phyloP scores from a whole-genome alignment of 2,329 filamentous ascomycete genomes.

The Xylariaceae sp. region DNA sequence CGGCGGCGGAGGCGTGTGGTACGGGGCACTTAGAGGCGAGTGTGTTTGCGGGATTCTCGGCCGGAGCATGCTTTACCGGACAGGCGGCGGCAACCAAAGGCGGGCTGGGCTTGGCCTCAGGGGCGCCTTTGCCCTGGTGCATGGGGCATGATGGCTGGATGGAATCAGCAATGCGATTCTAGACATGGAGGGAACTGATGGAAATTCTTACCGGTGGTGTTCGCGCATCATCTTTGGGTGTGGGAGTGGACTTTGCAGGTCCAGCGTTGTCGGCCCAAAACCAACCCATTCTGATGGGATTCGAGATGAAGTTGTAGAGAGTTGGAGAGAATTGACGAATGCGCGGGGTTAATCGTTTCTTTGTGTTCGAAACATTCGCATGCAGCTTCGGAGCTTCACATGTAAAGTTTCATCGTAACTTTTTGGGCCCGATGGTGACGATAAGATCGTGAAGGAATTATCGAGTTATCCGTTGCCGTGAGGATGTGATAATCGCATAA shows the following conservation, averaged over 20 bases:
- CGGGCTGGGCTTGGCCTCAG: conserved; percentile 40
- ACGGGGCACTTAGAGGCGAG: conserved; percentile 38
- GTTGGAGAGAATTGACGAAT: background rate
- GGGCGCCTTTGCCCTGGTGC: conserved; percentile 44
- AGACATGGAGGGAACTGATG: background rate
- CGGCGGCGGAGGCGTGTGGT: conserved; percentile 35
- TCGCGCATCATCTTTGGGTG: conserved; percentile 26
- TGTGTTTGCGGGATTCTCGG: background rate
- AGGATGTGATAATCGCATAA: background rate
- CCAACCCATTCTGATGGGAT: conserved; percentile 49
- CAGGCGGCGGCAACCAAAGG: conserved; percentile 27
- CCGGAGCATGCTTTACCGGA: conserved; percentile 28
- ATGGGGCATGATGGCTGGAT: conserved; percentile 51
- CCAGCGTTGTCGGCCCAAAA: conserved; percentile 54
- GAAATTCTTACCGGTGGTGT: conserved; percentile 38
- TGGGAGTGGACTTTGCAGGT: conserved; percentile 23
- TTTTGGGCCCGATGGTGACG: conserved; percentile 6
- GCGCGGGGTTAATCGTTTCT: background rate
- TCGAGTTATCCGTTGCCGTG: background rate
- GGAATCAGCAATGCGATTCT: conserved; percentile 21
- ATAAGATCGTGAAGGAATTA: conserved; percentile 5
- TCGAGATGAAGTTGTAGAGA: background rate
- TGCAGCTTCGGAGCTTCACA: background rate
- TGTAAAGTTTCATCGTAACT: conserved; percentile 10
- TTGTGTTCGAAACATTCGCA: background rate